A percentile compares a stretch with the other conserved stretches of the same genome.
Evolutionary conservation across 495 filamentous ascomycete genomes (phyloP).

Genomic region (Hapsidospora chrysogenum): DNA sequence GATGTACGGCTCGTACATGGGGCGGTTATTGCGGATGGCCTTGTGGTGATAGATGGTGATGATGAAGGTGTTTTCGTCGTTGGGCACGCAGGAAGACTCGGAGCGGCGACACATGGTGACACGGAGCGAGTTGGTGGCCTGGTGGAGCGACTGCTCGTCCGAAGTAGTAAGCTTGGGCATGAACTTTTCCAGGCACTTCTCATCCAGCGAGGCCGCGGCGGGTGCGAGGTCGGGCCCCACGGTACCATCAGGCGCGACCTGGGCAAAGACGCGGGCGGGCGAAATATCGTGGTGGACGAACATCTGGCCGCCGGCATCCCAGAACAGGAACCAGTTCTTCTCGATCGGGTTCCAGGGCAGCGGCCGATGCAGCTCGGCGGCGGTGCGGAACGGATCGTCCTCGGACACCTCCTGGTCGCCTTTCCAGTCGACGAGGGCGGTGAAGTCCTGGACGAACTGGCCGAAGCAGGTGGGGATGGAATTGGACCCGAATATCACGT

Average conservation of each 20-base stretch:
- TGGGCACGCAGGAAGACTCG: constrained; percentile 22
- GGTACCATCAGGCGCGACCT: constrained; percentile 20
- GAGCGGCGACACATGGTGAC: constrained; percentile 32
- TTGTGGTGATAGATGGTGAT: constrained; percentile 36
- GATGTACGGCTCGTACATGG: constrained; percentile 36
- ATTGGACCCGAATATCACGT: constrained; percentile 32
- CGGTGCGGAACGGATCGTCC: constrained; percentile 17
- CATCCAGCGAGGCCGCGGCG: constrained; percentile 12
- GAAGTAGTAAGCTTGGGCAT: constrained; percentile 14
- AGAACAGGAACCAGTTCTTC: constrained; percentile 43
- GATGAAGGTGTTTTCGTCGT: constrained; percentile 28
- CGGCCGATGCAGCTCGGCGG: constrained; percentile 30
- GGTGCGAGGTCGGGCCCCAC: constrained; percentile 22
- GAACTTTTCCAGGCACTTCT: constrained; percentile 21
- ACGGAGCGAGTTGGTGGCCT: constrained; percentile 37
- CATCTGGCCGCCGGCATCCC: constrained; percentile 23
- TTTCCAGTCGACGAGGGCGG: constrained; percentile 24
- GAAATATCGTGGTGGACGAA: constrained; percentile 33
- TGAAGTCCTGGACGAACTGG: constrained; percentile 33
- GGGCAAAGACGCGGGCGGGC: constrained; percentile 27
- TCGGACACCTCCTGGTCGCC: constrained; percentile 5
- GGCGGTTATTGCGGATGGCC: constrained; percentile 23
- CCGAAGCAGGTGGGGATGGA: constrained; percentile 32
- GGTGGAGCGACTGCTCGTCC: constrained; percentile 31
- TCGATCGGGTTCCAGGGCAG: constrained; percentile 19